Evolutionary conservation across 768 basidiomycete species (phyloP).

Genomic region (Leucosporidium creatinivorum): DNA sequence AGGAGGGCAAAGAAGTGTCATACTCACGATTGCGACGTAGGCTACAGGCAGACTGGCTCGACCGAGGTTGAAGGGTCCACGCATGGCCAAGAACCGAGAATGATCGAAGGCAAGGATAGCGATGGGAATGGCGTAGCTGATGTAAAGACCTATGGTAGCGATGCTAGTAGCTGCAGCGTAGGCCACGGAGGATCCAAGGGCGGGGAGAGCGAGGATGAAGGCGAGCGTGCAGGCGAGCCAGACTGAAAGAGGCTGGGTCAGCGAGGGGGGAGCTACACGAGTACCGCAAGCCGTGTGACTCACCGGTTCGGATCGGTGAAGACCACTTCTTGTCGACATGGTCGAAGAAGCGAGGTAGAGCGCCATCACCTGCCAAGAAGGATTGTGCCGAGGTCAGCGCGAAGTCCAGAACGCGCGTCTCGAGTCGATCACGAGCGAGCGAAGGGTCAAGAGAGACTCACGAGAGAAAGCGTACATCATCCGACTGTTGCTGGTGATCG

Average conservation of each 20-base stretch:
- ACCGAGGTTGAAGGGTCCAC: constrained; percentile 15
- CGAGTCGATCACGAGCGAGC: too few species aligned
- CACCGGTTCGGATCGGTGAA: constrained; percentile 60
- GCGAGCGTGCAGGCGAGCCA: constrained; percentile 72
- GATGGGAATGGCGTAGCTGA: constrained; percentile 69
- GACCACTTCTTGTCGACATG: neutral
- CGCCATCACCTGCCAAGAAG: constrained; percentile 50
- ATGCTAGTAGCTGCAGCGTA: constrained; percentile 51
- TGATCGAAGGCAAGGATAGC: constrained; percentile 58
- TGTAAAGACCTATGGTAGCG: constrained; percentile 63
- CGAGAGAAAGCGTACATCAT: constrained; percentile 79
- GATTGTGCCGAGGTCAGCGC: neutral
- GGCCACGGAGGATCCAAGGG: constrained; percentile 64
- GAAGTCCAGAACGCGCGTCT: neutral
- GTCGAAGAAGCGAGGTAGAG: constrained; percentile 38
- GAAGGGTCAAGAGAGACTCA: too few species aligned
- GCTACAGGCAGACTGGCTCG: neutral
- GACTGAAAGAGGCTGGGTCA: constrained; percentile 44
- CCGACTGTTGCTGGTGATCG: constrained; percentile 66
- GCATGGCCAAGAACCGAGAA: neutral
- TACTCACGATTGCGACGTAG: too few species aligned
- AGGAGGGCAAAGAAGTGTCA: neutral
- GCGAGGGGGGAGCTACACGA: too few species aligned
- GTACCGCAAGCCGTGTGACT: too few species aligned
- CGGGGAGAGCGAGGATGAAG: constrained; percentile 66